These are phyloP conservation scores for Neonectria faginata DNA, from an alignment of 2,329 filamentous ascomycete genomes.

Conservation along the genomic window DNA sequence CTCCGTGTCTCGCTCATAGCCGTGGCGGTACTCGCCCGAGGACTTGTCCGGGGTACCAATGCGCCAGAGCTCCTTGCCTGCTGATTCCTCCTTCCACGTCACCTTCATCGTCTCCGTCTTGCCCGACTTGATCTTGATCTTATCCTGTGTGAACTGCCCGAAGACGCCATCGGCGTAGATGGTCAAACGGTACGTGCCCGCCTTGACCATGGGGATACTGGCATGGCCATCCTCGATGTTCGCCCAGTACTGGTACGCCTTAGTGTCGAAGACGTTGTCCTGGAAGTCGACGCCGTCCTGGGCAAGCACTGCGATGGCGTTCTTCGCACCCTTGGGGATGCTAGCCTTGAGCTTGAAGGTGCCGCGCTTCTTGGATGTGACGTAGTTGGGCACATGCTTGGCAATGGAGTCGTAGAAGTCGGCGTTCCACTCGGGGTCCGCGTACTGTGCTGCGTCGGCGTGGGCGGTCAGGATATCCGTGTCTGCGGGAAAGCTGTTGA, in stretches of 20 bases:
- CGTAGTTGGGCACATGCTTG: constrained; percentile 68
- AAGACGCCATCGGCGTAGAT: constrained; percentile 73
- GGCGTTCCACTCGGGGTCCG: constrained; percentile 65
- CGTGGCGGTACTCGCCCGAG: constrained; percentile 70
- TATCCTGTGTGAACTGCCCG: constrained; percentile 68
- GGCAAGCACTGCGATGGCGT: constrained; percentile 66
- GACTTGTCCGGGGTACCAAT: constrained; percentile 73
- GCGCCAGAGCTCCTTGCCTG: constrained; percentile 70
- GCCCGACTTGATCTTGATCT: constrained; percentile 56
- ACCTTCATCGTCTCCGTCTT: constrained; percentile 52
- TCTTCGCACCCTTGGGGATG: constrained; percentile 63
- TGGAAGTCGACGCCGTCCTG: constrained; percentile 50
- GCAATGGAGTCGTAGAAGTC: constrained; percentile 74
- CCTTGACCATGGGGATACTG: constrained; percentile 65
- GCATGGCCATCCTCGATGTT: constrained; percentile 63
- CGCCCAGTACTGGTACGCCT: constrained; percentile 73
- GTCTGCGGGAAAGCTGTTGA: constrained; percentile 65
- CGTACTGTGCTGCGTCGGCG: constrained; percentile 65
- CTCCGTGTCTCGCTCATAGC: constrained; percentile 60
- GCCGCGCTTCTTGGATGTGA: constrained; percentile 63
- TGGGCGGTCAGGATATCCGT: constrained; percentile 61
- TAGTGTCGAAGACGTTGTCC: constrained; percentile 61
- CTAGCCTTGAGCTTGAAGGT: constrained; percentile 62
- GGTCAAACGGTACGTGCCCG: constrained; percentile 71
- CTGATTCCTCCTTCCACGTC: constrained; percentile 65